phyloP scores from a whole-genome alignment of 345 rosid species.

The Pistacia integerrima region DNA sequence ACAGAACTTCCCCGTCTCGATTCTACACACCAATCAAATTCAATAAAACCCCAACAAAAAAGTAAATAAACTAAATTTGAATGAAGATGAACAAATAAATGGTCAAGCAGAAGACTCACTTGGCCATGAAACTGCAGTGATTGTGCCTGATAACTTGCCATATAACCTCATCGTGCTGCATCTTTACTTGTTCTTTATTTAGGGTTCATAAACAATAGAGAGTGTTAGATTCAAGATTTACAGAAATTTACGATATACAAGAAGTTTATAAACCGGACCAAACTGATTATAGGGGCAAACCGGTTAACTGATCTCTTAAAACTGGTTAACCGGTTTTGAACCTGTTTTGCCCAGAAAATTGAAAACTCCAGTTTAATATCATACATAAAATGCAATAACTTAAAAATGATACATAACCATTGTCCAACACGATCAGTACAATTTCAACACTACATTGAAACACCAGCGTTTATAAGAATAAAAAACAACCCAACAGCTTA shows the following conservation, averaged over 20 bases:
- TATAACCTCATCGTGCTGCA: slow-evolving; percentile 98
- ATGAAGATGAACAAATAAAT: background rate
- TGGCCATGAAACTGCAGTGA: slow-evolving; percentile 97
- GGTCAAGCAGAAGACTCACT: slow-evolving; percentile 39
- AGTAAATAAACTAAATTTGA: background rate
- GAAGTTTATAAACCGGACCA: too few species aligned
- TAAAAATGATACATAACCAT: too few species aligned
- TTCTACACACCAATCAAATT: slow-evolving; percentile 35
- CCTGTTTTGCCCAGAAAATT: too few species aligned
- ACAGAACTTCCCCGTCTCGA: slow-evolving; percentile 84
- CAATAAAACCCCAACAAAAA: background rate
- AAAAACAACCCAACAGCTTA: too few species aligned
- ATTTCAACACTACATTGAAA: too few species aligned
- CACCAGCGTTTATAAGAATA: too few species aligned
- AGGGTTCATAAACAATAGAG: background rate
- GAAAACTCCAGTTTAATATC: too few species aligned
- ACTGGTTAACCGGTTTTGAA: too few species aligned
- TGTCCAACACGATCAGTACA: too few species aligned
- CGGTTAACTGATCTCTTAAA: too few species aligned
- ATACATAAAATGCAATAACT: too few species aligned
- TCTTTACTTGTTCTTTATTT: slow-evolving; percentile 25
- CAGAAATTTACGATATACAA: background rate
- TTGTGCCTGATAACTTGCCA: slow-evolving; percentile 98
- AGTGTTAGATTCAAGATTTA: background rate
- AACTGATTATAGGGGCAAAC: too few species aligned